phyloP scores from a whole-genome alignment of 2,329 filamentous ascomycete genomes.

The Cladophialophora yegresii region DNA sequence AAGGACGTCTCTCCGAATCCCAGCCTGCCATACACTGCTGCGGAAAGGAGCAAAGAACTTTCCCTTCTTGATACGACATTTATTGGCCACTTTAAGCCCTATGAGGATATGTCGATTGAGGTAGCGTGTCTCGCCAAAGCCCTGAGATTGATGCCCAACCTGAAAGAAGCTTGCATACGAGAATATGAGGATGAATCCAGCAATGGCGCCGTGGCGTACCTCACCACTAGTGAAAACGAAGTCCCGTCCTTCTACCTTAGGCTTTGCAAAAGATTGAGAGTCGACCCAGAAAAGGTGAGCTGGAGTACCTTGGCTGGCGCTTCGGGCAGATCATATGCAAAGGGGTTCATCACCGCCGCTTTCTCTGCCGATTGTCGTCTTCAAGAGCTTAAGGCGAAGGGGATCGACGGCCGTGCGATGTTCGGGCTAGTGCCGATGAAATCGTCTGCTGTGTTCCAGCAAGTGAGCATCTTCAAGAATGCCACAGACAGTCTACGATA shows the following conservation, averaged over 20 bases:
- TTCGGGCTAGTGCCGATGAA: constrained; percentile 26
- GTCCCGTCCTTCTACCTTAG: constrained; percentile 28
- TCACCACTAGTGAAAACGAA: neutral
- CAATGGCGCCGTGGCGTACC: neutral
- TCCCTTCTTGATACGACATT: constrained; percentile 16
- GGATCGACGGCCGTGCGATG: constrained; percentile 22
- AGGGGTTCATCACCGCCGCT: constrained; percentile 27
- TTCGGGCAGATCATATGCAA: constrained; percentile 25
- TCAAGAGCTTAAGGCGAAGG: constrained; percentile 23
- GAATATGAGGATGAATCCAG: constrained; percentile 21
- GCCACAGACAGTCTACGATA: constrained; percentile 20
- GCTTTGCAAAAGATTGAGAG: constrained; percentile 17
- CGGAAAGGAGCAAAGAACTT: constrained; percentile 14
- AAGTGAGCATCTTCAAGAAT: constrained; percentile 24
- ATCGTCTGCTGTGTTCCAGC: constrained; percentile 19
- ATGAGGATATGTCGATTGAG: constrained; percentile 29
- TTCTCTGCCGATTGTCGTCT: constrained; percentile 25
- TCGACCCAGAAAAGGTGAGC: constrained; percentile 18
- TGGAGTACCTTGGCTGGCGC: constrained; percentile 18
- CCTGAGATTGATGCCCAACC: constrained; percentile 24
- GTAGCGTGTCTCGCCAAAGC: constrained; percentile 26
- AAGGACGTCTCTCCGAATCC: constrained; percentile 14
- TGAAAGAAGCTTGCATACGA: constrained; percentile 23
- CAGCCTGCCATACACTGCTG: constrained; percentile 1
- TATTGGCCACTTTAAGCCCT: constrained; percentile 24